Percentiles rank a stretch among this genome's conserved stretches.
Conservation (phyloP, 2,329 filamentous ascomycete genomes). For the Karstenula rhodostoma region DNA sequence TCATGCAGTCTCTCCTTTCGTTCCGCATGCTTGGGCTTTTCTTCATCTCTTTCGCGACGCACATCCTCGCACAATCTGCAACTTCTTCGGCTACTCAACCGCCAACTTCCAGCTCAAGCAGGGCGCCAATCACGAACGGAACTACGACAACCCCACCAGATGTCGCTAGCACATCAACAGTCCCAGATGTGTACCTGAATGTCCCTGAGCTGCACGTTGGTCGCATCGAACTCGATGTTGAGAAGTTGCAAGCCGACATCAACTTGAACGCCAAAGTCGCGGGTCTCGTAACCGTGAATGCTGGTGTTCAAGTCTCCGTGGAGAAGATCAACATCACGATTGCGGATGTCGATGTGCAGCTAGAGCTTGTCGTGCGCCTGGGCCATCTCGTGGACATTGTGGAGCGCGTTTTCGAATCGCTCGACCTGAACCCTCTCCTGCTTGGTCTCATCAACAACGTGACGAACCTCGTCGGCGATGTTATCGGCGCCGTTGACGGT, state of each 20-base stretch:
- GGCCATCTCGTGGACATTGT: conserved; percentile 69
- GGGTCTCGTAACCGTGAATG: conserved; percentile 62
- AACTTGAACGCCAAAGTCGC: conserved; percentile 69
- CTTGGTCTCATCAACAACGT: conserved; percentile 64
- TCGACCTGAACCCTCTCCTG: conserved; percentile 69
- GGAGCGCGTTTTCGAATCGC: conserved; percentile 65
- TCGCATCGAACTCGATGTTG: conserved; percentile 67
- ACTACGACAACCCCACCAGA: conserved; percentile 36
- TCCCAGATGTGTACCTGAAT: conserved; percentile 66
- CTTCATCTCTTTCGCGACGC: conserved; percentile 33
- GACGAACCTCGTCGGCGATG: conserved; percentile 60
- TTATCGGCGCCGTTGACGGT: conserved; percentile 66
- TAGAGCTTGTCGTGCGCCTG: conserved; percentile 67
- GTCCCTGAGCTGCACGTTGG: conserved; percentile 67
- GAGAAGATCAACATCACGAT: conserved; percentile 68
- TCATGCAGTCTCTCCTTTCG: conserved; percentile 44
- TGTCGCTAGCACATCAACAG: conserved; percentile 39
- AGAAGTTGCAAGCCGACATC: conserved; percentile 66
- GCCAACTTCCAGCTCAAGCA: conserved; percentile 38
- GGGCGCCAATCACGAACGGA: conserved; percentile 28
- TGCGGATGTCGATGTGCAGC: conserved; percentile 64
- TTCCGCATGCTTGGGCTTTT: conserved; percentile 45
- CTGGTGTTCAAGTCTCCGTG: conserved; percentile 57
- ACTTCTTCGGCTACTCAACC: conserved; percentile 35
- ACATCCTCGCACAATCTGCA: conserved; percentile 39